Evolutionary conservation across 768 basidiomycete genomes (phyloP).

Genomic region (Tephrocybe sp.): DNA sequence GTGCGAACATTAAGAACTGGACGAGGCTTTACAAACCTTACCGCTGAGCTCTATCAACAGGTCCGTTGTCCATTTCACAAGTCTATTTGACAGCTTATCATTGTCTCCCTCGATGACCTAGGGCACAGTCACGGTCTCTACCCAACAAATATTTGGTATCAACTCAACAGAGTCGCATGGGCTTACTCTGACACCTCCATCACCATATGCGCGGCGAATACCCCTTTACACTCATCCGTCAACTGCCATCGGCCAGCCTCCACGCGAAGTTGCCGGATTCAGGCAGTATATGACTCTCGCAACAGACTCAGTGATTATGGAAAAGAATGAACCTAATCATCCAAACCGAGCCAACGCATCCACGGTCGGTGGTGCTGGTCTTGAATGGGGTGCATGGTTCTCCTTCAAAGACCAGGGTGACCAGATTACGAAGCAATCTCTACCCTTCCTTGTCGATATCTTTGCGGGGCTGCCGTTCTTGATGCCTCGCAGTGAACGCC

Average conservation of each 20-base stretch:
- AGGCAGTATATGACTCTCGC: conserved; percentile 33
- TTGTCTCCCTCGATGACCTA: conserved; percentile 19
- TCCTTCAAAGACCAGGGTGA: conserved; percentile 42
- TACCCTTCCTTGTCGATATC: conserved; percentile 62
- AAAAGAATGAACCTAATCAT: conserved; percentile 38
- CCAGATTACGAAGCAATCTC: conserved; percentile 43
- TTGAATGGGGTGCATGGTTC: conserved; percentile 63
- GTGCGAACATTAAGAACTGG: conserved; percentile 50
- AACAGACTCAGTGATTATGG: conserved; percentile 38
- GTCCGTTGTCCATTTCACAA: conserved; percentile 26
- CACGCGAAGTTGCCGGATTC: conserved; percentile 33
- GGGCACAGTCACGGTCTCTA: conserved; percentile 46
- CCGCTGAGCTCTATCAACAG: conserved; percentile 58
- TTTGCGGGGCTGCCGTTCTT: conserved; percentile 45
- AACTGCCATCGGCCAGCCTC: conserved; percentile 22
- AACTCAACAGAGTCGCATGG: conserved; percentile 27
- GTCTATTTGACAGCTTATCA: background rate
- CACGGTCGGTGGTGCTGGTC: conserved; percentile 51
- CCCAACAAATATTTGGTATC: conserved; percentile 57
- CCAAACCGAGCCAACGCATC: conserved; percentile 35
- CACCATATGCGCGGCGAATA: conserved; percentile 59
- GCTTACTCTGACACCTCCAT: conserved; percentile 47
- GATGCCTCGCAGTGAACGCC: conserved; percentile 45
- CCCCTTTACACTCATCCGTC: conserved; percentile 59
- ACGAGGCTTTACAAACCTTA: conserved; percentile 53